These are phyloP conservation scores for Xerocomellus intermedius DNA, from an alignment of 768 basidiomycete species.

Conservation along the genomic window DNA sequence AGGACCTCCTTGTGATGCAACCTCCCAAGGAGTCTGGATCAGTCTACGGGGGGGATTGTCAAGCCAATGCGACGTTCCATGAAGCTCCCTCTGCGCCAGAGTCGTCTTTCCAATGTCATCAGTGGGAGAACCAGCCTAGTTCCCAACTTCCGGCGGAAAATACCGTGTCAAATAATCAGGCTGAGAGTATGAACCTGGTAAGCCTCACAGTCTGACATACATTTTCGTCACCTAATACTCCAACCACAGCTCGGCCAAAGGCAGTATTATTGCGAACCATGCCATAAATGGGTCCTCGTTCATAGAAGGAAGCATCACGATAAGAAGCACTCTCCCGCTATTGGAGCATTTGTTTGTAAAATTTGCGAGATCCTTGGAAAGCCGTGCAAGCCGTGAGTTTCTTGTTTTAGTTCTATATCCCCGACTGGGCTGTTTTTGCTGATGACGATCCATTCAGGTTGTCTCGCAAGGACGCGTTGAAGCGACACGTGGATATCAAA, in stretches of 20 bases:
- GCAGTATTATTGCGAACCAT: neutral
- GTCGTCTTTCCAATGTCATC: neutral
- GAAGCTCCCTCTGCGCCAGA: neutral
- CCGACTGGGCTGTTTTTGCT: neutral
- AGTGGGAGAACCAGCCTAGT: neutral
- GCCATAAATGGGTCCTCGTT: neutral
- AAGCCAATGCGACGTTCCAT: no score
- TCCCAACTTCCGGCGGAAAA: no score
- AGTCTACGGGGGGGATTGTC: neutral
- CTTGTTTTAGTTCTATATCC: neutral
- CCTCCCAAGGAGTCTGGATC: neutral
- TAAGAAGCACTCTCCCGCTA: neutral
- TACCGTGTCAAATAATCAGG: no score
- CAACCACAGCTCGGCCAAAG: neutral
- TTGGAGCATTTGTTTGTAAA: neutral
- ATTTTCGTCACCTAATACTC: neutral
- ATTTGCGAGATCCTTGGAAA: neutral
- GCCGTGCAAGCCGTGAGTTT: neutral
- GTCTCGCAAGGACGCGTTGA: constrained; percentile 1
- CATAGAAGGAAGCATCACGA: neutral
- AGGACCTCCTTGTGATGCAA: no score
- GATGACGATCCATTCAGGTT: neutral
- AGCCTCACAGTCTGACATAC: neutral
- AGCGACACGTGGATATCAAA: neutral
- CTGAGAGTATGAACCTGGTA: neutral